Percentiles rank a stretch among this genome's conserved stretches.
Conservation (phyloP, 768 basidiomycete species). For the Mycena galopus region DNA sequence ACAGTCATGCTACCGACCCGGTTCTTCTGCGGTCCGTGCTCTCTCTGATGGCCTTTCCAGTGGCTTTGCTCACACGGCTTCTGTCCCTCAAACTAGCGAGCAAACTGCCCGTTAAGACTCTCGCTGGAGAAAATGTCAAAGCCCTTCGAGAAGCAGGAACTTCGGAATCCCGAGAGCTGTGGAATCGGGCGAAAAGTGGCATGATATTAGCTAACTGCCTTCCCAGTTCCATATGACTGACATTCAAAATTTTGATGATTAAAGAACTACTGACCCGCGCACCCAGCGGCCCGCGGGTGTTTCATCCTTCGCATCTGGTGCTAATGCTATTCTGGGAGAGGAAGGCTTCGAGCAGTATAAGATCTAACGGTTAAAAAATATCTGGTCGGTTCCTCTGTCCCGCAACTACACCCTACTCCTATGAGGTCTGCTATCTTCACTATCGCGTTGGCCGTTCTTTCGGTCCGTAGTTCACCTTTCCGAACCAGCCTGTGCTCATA, state of each 20-base stretch:
- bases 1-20: not conserved
- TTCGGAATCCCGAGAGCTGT: too few species aligned
- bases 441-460: constrained; percentile 8
- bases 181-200: too few species aligned
- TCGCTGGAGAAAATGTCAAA: too few species aligned
- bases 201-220: too few species aligned
- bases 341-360: constrained; percentile 14
- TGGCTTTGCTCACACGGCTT: not conserved
- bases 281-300: constrained; percentile 8
- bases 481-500: not conserved
- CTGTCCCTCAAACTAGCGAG: not conserved
- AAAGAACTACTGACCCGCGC: not conserved
- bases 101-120: not conserved
- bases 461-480: not conserved
- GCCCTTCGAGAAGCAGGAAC: too few species aligned
- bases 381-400: not conserved
- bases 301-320: not conserved
- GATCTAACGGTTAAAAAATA: not conserved
- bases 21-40: constrained; percentile 1
- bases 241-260: too few species aligned
- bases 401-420: not conserved
- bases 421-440: constrained; percentile 15
- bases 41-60: not conserved
- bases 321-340: not conserved
- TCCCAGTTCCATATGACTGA: too few species aligned